A percentile compares a stretch with the other conserved stretches of the same genome.
Conservation (phyloP, 179 eudicot genomes). For the Camellia oleifera region DNA sequence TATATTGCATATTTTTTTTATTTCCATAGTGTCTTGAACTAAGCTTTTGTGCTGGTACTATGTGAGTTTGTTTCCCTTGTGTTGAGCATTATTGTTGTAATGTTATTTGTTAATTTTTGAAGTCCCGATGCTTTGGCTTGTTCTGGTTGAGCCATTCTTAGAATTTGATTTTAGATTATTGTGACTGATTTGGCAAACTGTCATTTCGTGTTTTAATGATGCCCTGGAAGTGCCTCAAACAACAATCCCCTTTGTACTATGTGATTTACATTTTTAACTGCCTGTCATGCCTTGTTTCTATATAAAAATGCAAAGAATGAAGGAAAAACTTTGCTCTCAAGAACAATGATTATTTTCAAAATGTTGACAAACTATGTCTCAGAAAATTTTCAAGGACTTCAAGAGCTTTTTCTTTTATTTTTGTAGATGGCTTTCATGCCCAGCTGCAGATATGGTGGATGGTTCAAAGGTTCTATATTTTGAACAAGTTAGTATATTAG, state of each 20-base stretch:
- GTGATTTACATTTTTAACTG: too few relatives aligned
- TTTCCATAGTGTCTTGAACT: not conserved
- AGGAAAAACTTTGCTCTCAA: not conserved
- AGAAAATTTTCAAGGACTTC: not conserved
- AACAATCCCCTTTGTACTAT: not conserved
- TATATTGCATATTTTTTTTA: not conserved
- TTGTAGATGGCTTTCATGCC: constrained; percentile 81
- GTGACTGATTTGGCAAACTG: not conserved
- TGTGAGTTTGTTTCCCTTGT: not conserved
- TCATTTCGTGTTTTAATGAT: not conserved
- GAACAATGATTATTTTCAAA: not conserved
- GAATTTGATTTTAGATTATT: not conserved
- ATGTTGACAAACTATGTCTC: not conserved
- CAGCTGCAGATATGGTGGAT: constrained; percentile 95
- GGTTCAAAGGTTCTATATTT: constrained; percentile 83
- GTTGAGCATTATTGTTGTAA: not conserved
- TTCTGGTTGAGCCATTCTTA: not conserved
- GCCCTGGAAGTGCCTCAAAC: not conserved
- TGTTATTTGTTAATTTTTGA: not conserved
- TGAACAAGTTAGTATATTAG: constrained; percentile 60
- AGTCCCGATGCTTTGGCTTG: not conserved
- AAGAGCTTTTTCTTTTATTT: not conserved
- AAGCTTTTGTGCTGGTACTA: not conserved
- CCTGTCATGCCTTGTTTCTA: too few relatives aligned
- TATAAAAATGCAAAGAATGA: not conserved